Percentiles rank a stretch among this genome's conserved stretches.
phyloP scores from a whole-genome alignment of 148 eudicot genomes.

The Drosera capensis region DNA sequence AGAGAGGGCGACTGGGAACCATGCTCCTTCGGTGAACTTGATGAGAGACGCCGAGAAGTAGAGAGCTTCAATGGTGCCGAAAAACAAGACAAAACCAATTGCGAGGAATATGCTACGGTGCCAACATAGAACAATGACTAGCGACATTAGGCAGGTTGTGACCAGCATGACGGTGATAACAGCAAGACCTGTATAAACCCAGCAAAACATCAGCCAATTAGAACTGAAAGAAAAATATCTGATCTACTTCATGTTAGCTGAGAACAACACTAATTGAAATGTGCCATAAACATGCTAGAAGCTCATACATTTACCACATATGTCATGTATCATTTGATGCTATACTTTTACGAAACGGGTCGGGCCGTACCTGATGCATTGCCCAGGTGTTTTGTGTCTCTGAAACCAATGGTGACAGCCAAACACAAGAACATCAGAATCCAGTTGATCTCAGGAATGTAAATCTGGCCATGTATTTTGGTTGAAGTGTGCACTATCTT shows the following conservation, averaged over 20 bases:
- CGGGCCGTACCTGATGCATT: constrained; percentile 96
- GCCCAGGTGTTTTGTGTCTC: constrained; percentile 81
- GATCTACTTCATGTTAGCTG: background rate
- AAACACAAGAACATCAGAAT: constrained; percentile 71
- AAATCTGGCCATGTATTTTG: constrained; percentile 82
- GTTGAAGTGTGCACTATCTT: constrained; percentile 87
- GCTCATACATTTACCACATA: too few relatives aligned
- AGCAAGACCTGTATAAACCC: constrained; percentile 23
- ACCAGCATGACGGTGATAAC: constrained; percentile 33
- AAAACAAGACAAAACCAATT: constrained; percentile 11
- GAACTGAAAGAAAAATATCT: background rate
- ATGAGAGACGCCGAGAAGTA: constrained; percentile 25
- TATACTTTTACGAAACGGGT: too few relatives aligned
- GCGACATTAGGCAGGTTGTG: constrained; percentile 43
- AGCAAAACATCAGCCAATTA: too few relatives aligned
- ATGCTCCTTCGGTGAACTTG: constrained; percentile 28
- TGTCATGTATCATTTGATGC: too few relatives aligned
- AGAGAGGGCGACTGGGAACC: constrained; percentile 27
- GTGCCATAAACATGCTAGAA: too few relatives aligned
- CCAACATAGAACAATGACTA: constrained; percentile 26
- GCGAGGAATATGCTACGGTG: constrained; percentile 15
- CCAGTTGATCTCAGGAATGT: constrained; percentile 95
- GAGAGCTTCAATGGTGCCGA: constrained; percentile 25
- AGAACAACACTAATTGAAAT: background rate
- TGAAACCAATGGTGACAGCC: constrained; percentile 84